Conservation (phyloP, 2,329 filamentous ascomycete genomes). For the Massarina eburnea region DNA sequence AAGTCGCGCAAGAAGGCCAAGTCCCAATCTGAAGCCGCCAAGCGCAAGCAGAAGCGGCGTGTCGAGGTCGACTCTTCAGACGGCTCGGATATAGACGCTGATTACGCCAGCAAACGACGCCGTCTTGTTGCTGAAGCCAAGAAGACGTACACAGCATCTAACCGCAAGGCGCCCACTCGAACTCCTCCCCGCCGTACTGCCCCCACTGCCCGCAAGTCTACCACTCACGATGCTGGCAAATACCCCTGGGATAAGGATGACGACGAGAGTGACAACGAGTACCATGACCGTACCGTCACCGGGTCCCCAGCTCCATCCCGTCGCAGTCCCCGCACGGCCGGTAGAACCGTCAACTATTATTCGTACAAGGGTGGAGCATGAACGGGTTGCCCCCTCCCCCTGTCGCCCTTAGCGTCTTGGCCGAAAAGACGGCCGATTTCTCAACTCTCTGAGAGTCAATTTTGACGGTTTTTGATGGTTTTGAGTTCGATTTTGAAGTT, state of each 20-base stretch:
- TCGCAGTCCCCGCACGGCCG: neutral
- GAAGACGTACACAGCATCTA: neutral
- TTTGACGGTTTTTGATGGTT: too few species aligned
- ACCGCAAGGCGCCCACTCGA: neutral
- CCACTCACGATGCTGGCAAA: neutral
- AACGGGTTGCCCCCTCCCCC: too few species aligned
- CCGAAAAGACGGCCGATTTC: too few species aligned
- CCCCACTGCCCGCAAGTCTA: neutral
- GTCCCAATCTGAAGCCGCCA: neutral
- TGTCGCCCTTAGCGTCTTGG: too few species aligned
- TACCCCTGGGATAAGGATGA: slow-evolving; percentile 1
- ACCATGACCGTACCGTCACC: neutral
- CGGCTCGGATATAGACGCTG: neutral
- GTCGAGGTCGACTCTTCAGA: neutral
- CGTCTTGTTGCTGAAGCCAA: slow-evolving; percentile 3
- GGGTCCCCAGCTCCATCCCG: neutral
- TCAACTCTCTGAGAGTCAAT: too few species aligned
- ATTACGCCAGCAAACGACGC: neutral
- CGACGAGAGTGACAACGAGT: slow-evolving; percentile 1
- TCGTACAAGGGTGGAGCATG: too few species aligned
- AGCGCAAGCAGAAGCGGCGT: slow-evolving; percentile 4
- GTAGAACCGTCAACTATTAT: slow-evolving; percentile 1
- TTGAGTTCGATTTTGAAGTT: too few species aligned
- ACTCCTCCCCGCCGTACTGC: neutral
- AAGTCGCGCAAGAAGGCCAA: slow-evolving; percentile 1